phyloP scores from a whole-genome alignment of 192 early-diverging fungal genomes.

The Dimargaris verticillata region DNA sequence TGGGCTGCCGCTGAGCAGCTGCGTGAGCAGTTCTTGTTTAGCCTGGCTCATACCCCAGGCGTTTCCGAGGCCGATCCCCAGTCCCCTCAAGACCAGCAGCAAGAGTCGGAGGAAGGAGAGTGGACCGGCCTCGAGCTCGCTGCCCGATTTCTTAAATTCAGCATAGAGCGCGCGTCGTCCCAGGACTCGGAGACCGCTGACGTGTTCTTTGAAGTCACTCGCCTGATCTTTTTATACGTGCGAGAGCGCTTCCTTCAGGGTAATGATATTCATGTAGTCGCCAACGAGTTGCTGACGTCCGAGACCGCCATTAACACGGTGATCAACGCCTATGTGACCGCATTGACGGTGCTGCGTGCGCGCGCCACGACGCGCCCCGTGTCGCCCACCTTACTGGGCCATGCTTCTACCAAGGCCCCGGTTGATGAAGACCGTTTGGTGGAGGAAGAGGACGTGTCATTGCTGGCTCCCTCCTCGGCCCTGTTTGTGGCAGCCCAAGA shows the following conservation, averaged over 20 bases:
- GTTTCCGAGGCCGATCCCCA: conserved; percentile 18
- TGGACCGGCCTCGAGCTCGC: conserved; percentile 53
- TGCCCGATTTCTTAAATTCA: conserved; percentile 53
- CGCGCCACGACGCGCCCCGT: conserved; percentile 3
- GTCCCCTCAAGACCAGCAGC: conserved; percentile 17
- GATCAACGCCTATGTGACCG: conserved; percentile 63
- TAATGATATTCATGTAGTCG: conserved; percentile 71
- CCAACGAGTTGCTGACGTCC: conserved; percentile 32
- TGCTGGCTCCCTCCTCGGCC: conserved; percentile 31
- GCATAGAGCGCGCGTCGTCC: conserved; percentile 22
- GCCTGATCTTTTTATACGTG: conserved; percentile 58
- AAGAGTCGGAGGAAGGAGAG: conserved; percentile 36
- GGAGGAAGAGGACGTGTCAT: conserved; percentile 10
- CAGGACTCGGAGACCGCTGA: conserved; percentile 18
- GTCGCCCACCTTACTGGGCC: background rate
- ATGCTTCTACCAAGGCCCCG: background rate
- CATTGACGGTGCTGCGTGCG: conserved; percentile 43
- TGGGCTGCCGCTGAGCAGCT: conserved; percentile 82
- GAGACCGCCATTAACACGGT: conserved; percentile 38
- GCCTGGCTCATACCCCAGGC: conserved; percentile 13
- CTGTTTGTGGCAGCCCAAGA: conserved; percentile 46
- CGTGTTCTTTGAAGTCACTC: conserved; percentile 52
- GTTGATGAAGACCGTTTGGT: conserved; percentile 3
- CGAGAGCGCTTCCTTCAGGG: conserved; percentile 50
- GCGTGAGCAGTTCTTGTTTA: conserved; percentile 45